A percentile compares a stretch with the other conserved stretches of the same genome.
Evolutionary conservation across 441 rosid genomes (phyloP).

Genomic region (Erodium chrysanthum): DNA sequence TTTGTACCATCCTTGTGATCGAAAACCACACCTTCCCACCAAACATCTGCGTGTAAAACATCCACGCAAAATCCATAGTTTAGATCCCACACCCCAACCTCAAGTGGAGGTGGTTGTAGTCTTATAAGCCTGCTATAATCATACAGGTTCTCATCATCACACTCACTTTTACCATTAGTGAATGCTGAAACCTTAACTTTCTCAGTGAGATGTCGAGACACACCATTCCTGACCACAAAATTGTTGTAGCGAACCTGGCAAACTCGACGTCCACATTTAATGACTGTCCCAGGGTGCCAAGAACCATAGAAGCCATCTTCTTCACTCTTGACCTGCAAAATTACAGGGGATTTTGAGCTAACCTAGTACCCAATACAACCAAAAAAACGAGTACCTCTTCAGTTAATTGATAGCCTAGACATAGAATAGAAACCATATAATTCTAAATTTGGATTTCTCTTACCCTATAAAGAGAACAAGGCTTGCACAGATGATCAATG

Average conservation of each 20-base stretch:
- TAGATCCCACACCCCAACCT: constrained; percentile 23
- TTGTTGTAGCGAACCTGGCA: constrained; percentile 37
- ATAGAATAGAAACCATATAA: not conserved
- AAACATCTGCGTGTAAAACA: constrained; percentile 37
- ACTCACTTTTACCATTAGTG: constrained; percentile 21
- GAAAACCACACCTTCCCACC: constrained; percentile 89
- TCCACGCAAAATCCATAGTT: constrained; percentile 59
- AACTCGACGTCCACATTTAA: constrained; percentile 10
- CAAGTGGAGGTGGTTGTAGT: constrained; percentile 37
- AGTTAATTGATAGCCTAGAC: not conserved
- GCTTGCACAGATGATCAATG: not conserved
- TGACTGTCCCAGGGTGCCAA: constrained; percentile 54
- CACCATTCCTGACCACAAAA: constrained; percentile 29
- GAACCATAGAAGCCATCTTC: constrained; percentile 67
- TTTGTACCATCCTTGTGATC: constrained; percentile 37
- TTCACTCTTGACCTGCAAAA: constrained; percentile 47
- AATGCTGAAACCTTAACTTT: constrained; percentile 31
- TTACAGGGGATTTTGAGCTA: constrained; percentile 2
- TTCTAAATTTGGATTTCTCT: not conserved
- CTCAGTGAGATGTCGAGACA: constrained; percentile 27
- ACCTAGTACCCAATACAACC: constrained; percentile 6
- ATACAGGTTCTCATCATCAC: constrained; percentile 8
- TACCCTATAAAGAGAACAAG: not conserved
- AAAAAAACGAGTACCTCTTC: not conserved
- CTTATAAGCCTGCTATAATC: constrained; percentile 38